Conservation (phyloP, 495 filamentous ascomycete species). For the Haplographium delicatum region DNA sequence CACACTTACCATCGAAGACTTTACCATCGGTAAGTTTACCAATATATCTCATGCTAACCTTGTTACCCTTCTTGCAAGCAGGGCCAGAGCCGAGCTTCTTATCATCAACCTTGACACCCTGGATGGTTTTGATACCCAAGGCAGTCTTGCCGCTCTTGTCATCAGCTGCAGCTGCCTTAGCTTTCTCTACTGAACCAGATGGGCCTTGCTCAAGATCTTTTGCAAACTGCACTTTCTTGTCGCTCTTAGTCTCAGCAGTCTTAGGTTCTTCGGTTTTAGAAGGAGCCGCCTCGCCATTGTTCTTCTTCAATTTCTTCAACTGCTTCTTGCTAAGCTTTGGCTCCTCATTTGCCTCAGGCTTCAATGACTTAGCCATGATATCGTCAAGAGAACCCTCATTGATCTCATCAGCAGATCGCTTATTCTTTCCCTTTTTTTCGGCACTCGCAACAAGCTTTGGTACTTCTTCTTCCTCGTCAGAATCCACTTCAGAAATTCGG, state of each 20-base stretch:
- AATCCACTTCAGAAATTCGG: slow-evolving; percentile 77
- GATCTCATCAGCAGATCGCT: slow-evolving; percentile 72
- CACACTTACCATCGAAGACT: slow-evolving; percentile 78
- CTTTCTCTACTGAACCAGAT: slow-evolving; percentile 58
- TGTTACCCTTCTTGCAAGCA: slow-evolving; percentile 78
- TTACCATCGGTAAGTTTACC: slow-evolving; percentile 91
- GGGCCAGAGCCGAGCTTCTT: slow-evolving; percentile 83
- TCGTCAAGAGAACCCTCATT: slow-evolving; percentile 55
- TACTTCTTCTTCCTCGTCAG: slow-evolving; percentile 61
- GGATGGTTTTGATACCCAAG: slow-evolving; percentile 67
- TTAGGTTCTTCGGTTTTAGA: slow-evolving; percentile 53
- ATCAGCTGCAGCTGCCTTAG: slow-evolving; percentile 91
- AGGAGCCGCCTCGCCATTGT: slow-evolving; percentile 75
- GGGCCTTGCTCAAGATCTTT: slow-evolving; percentile 98
- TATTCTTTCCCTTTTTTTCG: slow-evolving; percentile 74
- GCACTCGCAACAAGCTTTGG: slow-evolving; percentile 66
- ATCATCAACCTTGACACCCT: slow-evolving; percentile 87
- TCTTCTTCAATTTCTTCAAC: slow-evolving; percentile 98
- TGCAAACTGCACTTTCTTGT: slow-evolving; percentile 98
- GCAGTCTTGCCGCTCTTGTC: slow-evolving; percentile 47
- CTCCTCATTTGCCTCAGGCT: slow-evolving; percentile 27
- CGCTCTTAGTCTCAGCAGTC: slow-evolving; percentile 47
- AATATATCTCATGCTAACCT: slow-evolving; percentile 91
- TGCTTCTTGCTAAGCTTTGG: slow-evolving; percentile 81
- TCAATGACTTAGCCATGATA: slow-evolving; percentile 59